phyloP scores from a whole-genome alignment of 2,329 filamentous ascomycete species.

The Claviceps pusilla region DNA sequence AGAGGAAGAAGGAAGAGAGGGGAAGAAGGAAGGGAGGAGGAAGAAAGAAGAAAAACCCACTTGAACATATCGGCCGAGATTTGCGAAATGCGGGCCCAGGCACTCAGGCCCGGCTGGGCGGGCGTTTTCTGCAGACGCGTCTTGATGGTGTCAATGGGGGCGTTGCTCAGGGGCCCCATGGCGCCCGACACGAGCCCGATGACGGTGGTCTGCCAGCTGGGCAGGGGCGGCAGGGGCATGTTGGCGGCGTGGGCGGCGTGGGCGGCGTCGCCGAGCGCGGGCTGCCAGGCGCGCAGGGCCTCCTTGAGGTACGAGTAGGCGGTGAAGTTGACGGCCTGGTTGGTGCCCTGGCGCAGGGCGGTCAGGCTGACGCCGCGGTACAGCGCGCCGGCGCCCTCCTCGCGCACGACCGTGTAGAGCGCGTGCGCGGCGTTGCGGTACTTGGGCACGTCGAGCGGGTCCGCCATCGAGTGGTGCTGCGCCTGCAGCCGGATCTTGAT shows the following conservation, averaged over 20 bases:
- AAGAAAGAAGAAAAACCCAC: slow-evolving; percentile 18
- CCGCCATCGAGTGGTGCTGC: slow-evolving; percentile 94
- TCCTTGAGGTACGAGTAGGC: slow-evolving; percentile 91
- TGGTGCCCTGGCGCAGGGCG: slow-evolving; percentile 83
- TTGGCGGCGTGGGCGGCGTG: slow-evolving; percentile 17
- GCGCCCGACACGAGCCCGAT: slow-evolving; percentile 87
- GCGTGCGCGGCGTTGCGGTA: slow-evolving; percentile 85
- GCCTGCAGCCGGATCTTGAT: slow-evolving; percentile 97
- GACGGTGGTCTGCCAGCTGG: slow-evolving; percentile 76
- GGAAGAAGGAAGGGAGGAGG: background rate
- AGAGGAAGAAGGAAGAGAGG: too few relatives aligned
- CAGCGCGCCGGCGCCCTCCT: slow-evolving; percentile 76
- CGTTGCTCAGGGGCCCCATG: slow-evolving; percentile 91
- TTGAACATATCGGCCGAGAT: slow-evolving; percentile 80
- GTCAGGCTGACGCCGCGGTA: slow-evolving; percentile 92
- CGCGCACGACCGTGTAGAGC: slow-evolving; percentile 74
- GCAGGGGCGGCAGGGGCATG: slow-evolving; percentile 30
- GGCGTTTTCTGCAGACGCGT: slow-evolving; percentile 85
- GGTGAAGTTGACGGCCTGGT: slow-evolving; percentile 98
- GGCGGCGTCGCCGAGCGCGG: slow-evolving; percentile 37
- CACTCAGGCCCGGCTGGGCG: slow-evolving; percentile 65
- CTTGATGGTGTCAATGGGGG: slow-evolving; percentile 98
- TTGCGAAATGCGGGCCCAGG: slow-evolving; percentile 57
- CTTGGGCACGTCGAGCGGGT: slow-evolving; percentile 89
- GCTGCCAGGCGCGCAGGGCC: slow-evolving; percentile 56